phyloP scores from a whole-genome alignment of 2,329 filamentous ascomycete genomes.

The Orbilia quercus region DNA sequence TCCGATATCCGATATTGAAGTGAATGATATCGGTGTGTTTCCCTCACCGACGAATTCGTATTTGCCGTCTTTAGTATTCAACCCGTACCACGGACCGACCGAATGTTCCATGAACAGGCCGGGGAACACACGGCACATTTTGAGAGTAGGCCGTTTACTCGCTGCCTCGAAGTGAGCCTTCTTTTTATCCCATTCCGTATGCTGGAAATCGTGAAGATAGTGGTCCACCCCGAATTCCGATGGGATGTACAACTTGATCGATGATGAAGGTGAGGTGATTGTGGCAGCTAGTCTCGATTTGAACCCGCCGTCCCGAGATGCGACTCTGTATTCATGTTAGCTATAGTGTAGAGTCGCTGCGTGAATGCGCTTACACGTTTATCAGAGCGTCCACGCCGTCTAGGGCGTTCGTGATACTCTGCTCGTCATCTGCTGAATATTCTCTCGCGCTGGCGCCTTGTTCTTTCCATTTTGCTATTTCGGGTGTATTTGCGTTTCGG shows the following conservation, averaged over 20 bases:
- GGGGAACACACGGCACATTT: constrained; percentile 61
- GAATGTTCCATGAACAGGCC: constrained; percentile 62
- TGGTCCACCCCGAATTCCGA: constrained; percentile 64
- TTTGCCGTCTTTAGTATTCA: constrained; percentile 60
- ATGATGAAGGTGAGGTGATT: constrained; percentile 45
- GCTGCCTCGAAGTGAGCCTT: constrained; percentile 60
- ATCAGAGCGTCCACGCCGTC: constrained; percentile 62
- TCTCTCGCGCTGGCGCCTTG: constrained; percentile 29
- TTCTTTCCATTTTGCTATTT: constrained; percentile 24
- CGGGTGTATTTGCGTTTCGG: constrained; percentile 15
- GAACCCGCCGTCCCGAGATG: constrained; percentile 41
- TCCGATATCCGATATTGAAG: constrained; percentile 61
- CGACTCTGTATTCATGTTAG: constrained; percentile 22
- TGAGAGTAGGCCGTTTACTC: constrained; percentile 52
- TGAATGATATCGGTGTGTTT: constrained; percentile 61
- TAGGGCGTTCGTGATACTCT: constrained; percentile 59
- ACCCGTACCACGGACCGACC: constrained; percentile 62
- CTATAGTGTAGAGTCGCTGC: background rate
- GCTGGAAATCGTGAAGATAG: constrained; percentile 62
- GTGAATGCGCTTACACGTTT: constrained; percentile 58
- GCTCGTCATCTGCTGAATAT: constrained; percentile 33
- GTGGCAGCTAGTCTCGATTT: constrained; percentile 39
- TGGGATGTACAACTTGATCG: constrained; percentile 62
- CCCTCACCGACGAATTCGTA: constrained; percentile 61
- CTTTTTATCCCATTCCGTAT: constrained; percentile 62